A percentile compares a stretch with the other conserved stretches of the same genome.
Conservation (phyloP, 805 yeast species). For the Monosporozyma aquatica region DNA sequence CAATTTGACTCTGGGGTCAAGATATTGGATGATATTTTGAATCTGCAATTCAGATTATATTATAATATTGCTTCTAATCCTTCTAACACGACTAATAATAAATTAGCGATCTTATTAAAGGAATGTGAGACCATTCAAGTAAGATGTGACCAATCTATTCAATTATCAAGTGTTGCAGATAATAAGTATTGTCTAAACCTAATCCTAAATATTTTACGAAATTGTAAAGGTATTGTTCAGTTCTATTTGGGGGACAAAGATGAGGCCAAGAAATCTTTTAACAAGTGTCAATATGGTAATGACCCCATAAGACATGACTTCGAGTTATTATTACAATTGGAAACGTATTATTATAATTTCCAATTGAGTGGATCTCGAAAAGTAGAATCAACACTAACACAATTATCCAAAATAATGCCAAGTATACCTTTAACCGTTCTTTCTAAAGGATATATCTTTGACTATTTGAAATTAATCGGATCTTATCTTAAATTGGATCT, state of each 20-base stretch:
- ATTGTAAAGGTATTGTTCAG: slow-evolving; percentile 9
- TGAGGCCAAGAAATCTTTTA: slow-evolving; percentile 1
- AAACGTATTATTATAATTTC: slow-evolving; percentile 18
- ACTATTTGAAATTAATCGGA: slow-evolving; percentile 18
- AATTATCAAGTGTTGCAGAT: not conserved
- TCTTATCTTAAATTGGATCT: slow-evolving; percentile 8
- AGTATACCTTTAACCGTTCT: slow-evolving; percentile 13
- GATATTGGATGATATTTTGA: slow-evolving; percentile 18
- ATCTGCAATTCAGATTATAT: slow-evolving; percentile 23
- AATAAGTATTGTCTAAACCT: slow-evolving; percentile 8
- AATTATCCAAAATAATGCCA: slow-evolving; percentile 10
- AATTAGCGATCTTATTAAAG: slow-evolving; percentile 10
- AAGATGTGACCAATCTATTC: slow-evolving; percentile 6
- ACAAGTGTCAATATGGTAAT: not conserved
- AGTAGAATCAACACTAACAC: not conserved
- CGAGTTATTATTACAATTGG: slow-evolving; percentile 16
- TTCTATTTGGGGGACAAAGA: slow-evolving; percentile 1
- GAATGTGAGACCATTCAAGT: slow-evolving; percentile 13
- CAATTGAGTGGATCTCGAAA: slow-evolving; percentile 3
- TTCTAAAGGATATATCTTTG: slow-evolving; percentile 20
- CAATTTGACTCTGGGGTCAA: slow-evolving; percentile 14
- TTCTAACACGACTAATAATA: not conserved
- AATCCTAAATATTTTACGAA: slow-evolving; percentile 14
- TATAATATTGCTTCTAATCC: slow-evolving; percentile 13
- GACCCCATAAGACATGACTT: slow-evolving; percentile 7